A percentile compares a stretch with the other conserved stretches of the same genome.
Evolutionary conservation across 371 early-diverging fungal species (phyloP).

Genomic region (Phascolomyces articulosus): DNA sequence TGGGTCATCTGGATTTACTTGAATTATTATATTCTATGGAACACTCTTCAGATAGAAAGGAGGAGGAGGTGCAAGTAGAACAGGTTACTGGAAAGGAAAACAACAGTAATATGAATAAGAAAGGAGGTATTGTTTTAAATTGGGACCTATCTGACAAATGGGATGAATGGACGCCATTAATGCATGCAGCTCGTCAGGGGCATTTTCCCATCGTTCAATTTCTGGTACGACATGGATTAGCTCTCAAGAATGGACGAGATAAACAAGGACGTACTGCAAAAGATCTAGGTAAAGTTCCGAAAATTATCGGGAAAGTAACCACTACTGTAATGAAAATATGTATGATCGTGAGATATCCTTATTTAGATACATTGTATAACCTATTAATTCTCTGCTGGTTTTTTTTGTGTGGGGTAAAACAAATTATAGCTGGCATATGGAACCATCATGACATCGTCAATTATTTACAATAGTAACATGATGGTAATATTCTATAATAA

Average conservation of each 20-base stretch:
- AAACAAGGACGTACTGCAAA: slow-evolving; percentile 43
- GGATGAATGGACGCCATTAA: slow-evolving; percentile 56
- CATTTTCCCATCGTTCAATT: slow-evolving; percentile 32
- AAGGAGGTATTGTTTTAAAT: not conserved
- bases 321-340: too few species aligned
- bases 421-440: slow-evolving; percentile 2
- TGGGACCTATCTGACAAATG: slow-evolving; percentile 47
- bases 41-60: too few species aligned
- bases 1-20: slow-evolving; percentile 39
- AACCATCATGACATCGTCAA: slow-evolving; percentile 4
- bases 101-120: too few species aligned
- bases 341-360: not conserved
- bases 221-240: slow-evolving; percentile 27
- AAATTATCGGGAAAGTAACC: too few species aligned
- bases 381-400: not conserved
- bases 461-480: slow-evolving; percentile 5
- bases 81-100: too few species aligned
- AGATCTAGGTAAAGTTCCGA: slow-evolving; percentile 38
- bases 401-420: not conserved
- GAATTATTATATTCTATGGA: slow-evolving; percentile 23
- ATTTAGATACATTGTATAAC: not conserved
- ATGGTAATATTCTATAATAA: too few species aligned
- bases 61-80: too few species aligned
- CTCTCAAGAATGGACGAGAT: slow-evolving; percentile 26
- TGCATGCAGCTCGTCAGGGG: slow-evolving; percentile 53